Evolutionary conservation across 768 basidiomycete genomes (phyloP).

Genomic region (Psilocybe azurescens): DNA sequence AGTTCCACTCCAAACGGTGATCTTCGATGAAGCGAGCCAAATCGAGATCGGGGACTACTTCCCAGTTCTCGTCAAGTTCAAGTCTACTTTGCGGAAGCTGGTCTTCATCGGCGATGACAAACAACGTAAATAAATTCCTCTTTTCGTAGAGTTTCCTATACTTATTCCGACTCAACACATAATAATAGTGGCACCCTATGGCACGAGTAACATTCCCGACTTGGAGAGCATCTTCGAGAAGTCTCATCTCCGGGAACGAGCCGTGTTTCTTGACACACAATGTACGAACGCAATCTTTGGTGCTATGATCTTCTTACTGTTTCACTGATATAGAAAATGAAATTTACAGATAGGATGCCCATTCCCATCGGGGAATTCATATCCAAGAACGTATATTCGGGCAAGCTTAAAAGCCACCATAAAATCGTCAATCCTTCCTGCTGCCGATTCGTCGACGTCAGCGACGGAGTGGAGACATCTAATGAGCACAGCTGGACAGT

Average conservation of each 20-base stretch:
- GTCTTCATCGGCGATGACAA: conserved; percentile 73
- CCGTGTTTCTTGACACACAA: conserved; percentile 72
- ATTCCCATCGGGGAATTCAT: conserved; percentile 65
- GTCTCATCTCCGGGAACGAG: conserved; percentile 53
- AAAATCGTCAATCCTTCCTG: conserved; percentile 35
- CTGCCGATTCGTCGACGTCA: conserved; percentile 64
- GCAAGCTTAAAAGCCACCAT: conserved; percentile 53
- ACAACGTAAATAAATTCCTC: conserved; percentile 74
- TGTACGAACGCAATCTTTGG: conserved; percentile 46
- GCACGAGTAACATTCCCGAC: conserved; percentile 61
- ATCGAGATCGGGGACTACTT: conserved; percentile 63
- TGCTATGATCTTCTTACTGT: background rate
- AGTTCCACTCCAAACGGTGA: conserved; percentile 51
- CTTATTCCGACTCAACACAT: conserved; percentile 10
- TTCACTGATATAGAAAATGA: background rate
- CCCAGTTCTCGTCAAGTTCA: conserved; percentile 43
- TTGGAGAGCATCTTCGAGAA: conserved; percentile 86
- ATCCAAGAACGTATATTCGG: conserved; percentile 60
- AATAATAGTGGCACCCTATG: conserved; percentile 46
- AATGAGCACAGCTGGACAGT: conserved; percentile 44
- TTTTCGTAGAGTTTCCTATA: conserved; percentile 52
- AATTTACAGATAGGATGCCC: conserved; percentile 64
- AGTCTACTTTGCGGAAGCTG: conserved; percentile 49
- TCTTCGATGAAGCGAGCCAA: conserved; percentile 73
- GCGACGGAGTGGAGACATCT: conserved; percentile 34